Base-by-base conservation (phyloP, 2,329 filamentous ascomycete species). In the Xylaria polymorpha region DNA sequence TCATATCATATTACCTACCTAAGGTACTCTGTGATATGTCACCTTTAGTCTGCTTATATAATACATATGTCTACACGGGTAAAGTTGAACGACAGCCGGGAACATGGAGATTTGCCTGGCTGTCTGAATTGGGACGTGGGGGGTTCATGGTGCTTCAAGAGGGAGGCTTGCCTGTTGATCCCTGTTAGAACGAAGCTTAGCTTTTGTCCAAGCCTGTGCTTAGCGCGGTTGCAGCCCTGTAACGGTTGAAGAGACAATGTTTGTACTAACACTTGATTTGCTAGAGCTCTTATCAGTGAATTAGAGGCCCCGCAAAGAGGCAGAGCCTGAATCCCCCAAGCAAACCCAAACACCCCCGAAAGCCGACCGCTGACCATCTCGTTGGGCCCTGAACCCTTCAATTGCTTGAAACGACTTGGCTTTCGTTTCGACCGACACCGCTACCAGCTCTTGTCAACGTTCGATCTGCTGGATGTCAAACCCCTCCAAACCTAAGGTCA, bases 241-340 rank as follows among this genome's bases (percentile, higher is more conserved):
- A n/a, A 50, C 58, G 14, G 37, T 29, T 25, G 14, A 15, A 22
- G 4, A 20, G 50, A 37, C 7, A 35, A 32, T 18, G 20, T 15
- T 39, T 44, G 32, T 63, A 37, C 22, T 1, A 25, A 59, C 50
- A 50, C 46, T 32, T 67, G 55, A 67, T 67, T 69, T 51, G 67
- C 37, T 46, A 25, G 39, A 60, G 64, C 64, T 67, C 67, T 67
- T 67, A 67, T 69, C 67, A 51, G 59, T 53, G 41, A 60, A 50
- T 32, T 39, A 44, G 37, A 61, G 41, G 9, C 12, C n/a, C 32
- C 46, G 22, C 44, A 25, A n/a, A 8, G 7, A 51, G 35, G 3
- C 14, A 32, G 10, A n/a, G 25, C 50, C 50, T 14, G 25, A 18
- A 37, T 29, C 35, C 32, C 51, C 51, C 32, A 4, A 53, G 10